Percentiles rank a stretch among this genome's conserved stretches.
Evolutionary conservation across 352 stramenopile genomes (phyloP).

Genomic region (Phytophthora sojae): DNA sequence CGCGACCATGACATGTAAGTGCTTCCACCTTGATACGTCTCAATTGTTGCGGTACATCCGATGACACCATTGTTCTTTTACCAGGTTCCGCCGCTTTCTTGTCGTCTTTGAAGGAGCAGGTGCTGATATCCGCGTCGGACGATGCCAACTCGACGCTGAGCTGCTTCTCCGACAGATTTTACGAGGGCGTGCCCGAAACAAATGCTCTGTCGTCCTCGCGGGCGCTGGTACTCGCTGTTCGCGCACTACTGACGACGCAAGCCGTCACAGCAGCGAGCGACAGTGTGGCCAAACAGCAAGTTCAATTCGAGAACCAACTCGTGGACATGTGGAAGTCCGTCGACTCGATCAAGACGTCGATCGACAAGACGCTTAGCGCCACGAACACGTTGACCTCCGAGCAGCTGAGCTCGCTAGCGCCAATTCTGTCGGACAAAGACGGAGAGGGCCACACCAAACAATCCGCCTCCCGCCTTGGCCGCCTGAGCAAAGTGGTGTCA

Average conservation of each 20-base stretch:
- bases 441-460: slow-evolving; percentile 33
- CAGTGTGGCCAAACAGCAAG: slow-evolving; percentile 33
- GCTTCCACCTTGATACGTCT: not conserved
- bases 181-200: slow-evolving; percentile 31
- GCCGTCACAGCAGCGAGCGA: slow-evolving; percentile 23
- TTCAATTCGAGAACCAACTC: slow-evolving; percentile 32
- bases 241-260: slow-evolving; percentile 39
- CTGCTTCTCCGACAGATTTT: slow-evolving; percentile 41
- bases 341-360: slow-evolving; percentile 33
- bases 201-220: slow-evolving; percentile 32
- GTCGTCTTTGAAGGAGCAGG: slow-evolving; percentile 26
- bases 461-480: slow-evolving; percentile 37
- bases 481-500: slow-evolving; percentile 35
- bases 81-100: slow-evolving; percentile 38
- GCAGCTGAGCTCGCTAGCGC: slow-evolving; percentile 35
- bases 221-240: slow-evolving; percentile 35
- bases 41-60: not conserved
- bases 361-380: slow-evolving; percentile 34
- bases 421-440: slow-evolving; percentile 30
- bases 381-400: slow-evolving; percentile 21
- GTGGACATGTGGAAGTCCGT: slow-evolving; percentile 40
- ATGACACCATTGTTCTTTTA: not conserved
- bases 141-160: slow-evolving; percentile 34
- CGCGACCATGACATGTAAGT: slow-evolving; percentile 37
- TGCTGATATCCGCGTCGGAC: slow-evolving; percentile 5